A percentile compares a stretch with the other conserved stretches of the same genome.
Conservation (phyloP, 1,284 basidiomycete genomes). For the Ustilago trichophora region DNA sequence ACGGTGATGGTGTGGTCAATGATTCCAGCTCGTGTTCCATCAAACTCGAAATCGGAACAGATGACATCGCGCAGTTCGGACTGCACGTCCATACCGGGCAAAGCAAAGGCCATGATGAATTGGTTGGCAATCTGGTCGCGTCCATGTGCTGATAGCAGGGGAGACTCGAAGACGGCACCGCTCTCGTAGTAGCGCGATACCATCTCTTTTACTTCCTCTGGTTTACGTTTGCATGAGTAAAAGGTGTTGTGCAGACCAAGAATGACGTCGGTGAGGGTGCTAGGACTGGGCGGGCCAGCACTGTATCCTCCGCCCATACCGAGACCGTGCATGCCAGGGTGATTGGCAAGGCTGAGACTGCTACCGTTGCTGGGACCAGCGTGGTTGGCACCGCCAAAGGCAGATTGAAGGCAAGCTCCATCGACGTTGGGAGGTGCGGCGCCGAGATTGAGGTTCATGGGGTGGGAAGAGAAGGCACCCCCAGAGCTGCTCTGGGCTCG, state of each 20-base stretch:
- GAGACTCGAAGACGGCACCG: slow-evolving; percentile 63
- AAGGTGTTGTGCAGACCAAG: slow-evolving; percentile 63
- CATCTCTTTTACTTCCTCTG: slow-evolving; percentile 61
- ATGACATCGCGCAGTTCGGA: slow-evolving; percentile 66
- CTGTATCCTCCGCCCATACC: slow-evolving; percentile 33
- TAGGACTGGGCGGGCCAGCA: slow-evolving; percentile 59
- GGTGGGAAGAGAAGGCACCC: slow-evolving; percentile 5
- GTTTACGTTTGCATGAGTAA: slow-evolving; percentile 62
- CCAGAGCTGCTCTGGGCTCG: slow-evolving; percentile 33
- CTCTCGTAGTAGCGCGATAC: slow-evolving; percentile 62
- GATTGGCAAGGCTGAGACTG: slow-evolving; percentile 33
- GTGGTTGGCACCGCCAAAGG: slow-evolving; percentile 18
- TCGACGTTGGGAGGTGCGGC: slow-evolving; percentile 24
- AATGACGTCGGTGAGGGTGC: slow-evolving; percentile 65
- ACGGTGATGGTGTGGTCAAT: slow-evolving; percentile 66
- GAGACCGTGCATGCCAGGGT: slow-evolving; percentile 31
- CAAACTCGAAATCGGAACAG: slow-evolving; percentile 66
- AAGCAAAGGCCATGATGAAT: slow-evolving; percentile 64
- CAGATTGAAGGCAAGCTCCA: slow-evolving; percentile 24
- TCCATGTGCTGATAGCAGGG: slow-evolving; percentile 61
- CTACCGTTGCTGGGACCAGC: slow-evolving; percentile 12
- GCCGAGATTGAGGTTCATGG: slow-evolving; percentile 32
- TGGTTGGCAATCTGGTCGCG: slow-evolving; percentile 64
- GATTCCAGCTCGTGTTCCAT: slow-evolving; percentile 66
- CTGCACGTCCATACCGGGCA: slow-evolving; percentile 63